Base-by-base conservation (phyloP, 331 rosid species). In the Saraca asoca region DNA sequence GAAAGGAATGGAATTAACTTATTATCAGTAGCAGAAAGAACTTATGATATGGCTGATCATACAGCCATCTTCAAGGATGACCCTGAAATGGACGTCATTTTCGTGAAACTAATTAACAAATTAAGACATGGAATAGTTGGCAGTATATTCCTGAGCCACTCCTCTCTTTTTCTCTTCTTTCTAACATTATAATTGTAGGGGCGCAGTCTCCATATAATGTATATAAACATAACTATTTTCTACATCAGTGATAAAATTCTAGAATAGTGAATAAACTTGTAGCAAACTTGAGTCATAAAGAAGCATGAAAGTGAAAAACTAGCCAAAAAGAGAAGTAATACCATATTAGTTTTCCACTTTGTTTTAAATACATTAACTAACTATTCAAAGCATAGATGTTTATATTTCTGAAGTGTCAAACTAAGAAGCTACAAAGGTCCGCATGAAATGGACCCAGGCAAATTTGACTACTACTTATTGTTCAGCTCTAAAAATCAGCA, bases 1-100 rank as follows among this genome's bases (percentile, higher is more conserved):
- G 86, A 82, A 78, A 77, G 76, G 85, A 82, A 82, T 66, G 76
- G 62, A 82, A 78, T 75, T 74, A 70, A 72, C 74, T 54, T 58
- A 77, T 70, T 66, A 77, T 81, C 68, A 58, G 80, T 39, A 74
- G 59, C 66, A 71, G 57, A 61, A 65, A 65, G 68, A 69, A 69
- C 75, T 11, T n/a, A 51, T 56, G 64, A 71, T 75, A 62, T 58
- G 52, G 52, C 72, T 55, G 63, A 16, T 19, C 56, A 67, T 44
- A 52, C 73, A 74, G 73, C 79, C 77, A 13, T 53, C 64, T 79
- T 72, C 79, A 73, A 71, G 81, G 76, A 68, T 9, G 72, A 79
- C 81, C 46, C 79, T 68, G 17, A 56, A 68, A 69, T 48, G 63
- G 42, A 72, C 64, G 62, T 71, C n/a, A 24, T 56, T 60, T 62